Evolutionary conservation across 345 rosid species (phyloP), one percentile per base, ranked within the genome.

Genomic region (Reutealis trisperma): DNA sequence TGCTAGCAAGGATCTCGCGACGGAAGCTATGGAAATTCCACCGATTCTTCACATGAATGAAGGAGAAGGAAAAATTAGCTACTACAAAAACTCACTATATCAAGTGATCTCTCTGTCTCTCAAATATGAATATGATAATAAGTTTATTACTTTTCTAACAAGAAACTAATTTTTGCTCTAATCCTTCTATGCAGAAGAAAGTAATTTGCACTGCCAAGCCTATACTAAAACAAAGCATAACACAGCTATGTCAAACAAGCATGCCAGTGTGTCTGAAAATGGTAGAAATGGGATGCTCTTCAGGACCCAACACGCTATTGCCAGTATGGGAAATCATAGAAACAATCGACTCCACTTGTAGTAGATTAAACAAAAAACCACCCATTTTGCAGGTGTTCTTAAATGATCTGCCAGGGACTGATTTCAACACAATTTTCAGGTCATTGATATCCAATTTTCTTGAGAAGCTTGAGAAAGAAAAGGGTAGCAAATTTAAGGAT

Each of bases 331-430:
- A 70, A 62, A 5, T 79, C 15, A 24, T 82, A 4, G 80, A 84
- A 1, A 61, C 57, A 10, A 55, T 85, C 18, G 55, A 63, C 15
- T 67, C 34, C 42, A 16, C 80, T 1, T 78, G 66, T 47, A 69
- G 45, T 58, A 30, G 63, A 30, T 5, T 34, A 45, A 64, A 81
- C 24, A 72, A 7, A 21, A 75, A 44, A 24, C 72, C 76, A 16
- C 89, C 85, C 0, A 79, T 75, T 30, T 71, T 82, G 67, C 87
- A 84, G n/a, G 81, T 85, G 45, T 79, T 81, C 69, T 76, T 89
- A 16, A 86, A 86, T 52, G 90, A 89, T 83, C 89, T 89, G 32
- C 85, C 85, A n/a, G 71, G 27, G 47, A 87, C 84, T 74, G 93
- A 86, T 45, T 86, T 89, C 81, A 88, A 87, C 75, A 58, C 85